These are phyloP conservation scores for Sclerotinia trifoliorum DNA, from an alignment of 2,329 filamentous ascomycete species.

Conservation along the genomic window DNA sequence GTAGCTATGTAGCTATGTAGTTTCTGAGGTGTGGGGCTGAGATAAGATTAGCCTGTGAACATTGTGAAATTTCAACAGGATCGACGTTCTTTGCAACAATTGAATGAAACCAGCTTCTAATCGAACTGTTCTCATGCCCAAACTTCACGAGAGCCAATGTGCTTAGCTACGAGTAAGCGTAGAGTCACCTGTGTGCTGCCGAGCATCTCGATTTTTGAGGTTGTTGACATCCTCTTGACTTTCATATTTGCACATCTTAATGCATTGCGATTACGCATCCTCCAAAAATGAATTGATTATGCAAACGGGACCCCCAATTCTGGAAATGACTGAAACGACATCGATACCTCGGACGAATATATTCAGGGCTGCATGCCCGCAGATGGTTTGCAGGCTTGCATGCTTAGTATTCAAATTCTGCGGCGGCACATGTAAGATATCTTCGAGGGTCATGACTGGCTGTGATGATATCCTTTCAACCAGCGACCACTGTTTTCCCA, in stretches of 20 bases:
- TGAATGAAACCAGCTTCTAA: not conserved
- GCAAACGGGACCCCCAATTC: not conserved
- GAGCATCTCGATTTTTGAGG: not conserved
- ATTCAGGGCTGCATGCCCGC: not conserved
- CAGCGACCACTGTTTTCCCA: constrained; percentile 4
- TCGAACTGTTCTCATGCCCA: not conserved
- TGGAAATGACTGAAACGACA: not conserved
- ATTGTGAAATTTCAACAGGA: not conserved
- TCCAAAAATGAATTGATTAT: not conserved
- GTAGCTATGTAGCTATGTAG: not conserved
- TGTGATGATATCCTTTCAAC: not conserved
- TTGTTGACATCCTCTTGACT: not conserved
- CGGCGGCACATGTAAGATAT: not conserved
- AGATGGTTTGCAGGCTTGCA: not conserved
- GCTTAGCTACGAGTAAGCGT: not conserved
- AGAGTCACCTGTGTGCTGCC: not conserved
- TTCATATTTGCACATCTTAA: not conserved
- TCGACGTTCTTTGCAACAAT: not conserved
- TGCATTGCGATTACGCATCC: not conserved
- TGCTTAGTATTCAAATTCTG: not conserved
- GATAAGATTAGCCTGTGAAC: constrained; percentile 19
- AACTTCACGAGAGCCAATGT: not conserved
- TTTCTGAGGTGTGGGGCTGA: constrained; percentile 17
- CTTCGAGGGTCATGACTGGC: not conserved
- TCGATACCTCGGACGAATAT: not conserved